Conservation (phyloP, 257 asterid species). For the Rubia yunnanensis region DNA sequence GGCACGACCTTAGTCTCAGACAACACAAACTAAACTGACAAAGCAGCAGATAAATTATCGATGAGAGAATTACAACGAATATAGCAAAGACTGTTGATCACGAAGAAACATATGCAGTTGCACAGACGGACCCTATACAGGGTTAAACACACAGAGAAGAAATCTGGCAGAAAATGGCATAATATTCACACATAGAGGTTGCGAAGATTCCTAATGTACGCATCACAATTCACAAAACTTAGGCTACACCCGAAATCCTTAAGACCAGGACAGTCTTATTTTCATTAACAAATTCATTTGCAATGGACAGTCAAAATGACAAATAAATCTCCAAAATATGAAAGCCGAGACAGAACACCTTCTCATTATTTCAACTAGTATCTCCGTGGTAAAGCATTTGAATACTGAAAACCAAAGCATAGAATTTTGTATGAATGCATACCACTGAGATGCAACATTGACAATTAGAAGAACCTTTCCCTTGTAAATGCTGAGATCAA, state of each 20-base stretch:
- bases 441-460: slow-evolving; percentile 95
- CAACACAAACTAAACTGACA: background rate
- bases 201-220: background rate
- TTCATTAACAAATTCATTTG: background rate
- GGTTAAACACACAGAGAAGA: background rate
- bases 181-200: background rate
- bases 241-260: background rate
- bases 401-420: background rate
- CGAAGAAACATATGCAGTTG: background rate
- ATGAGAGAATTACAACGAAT: background rate
- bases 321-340: background rate
- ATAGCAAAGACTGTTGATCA: background rate
- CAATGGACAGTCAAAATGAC: background rate
- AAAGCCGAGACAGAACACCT: background rate
- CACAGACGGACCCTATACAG: background rate
- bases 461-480: slow-evolving; percentile 76
- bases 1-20: background rate
- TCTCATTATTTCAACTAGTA: background rate
- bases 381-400: background rate
- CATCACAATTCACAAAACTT: background rate
- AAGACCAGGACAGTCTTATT: background rate
- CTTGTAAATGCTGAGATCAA: slow-evolving; percentile 52
- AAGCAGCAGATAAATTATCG: background rate
- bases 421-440: slow-evolving; percentile 3
- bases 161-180: background rate